Evolutionary conservation across 2,329 filamentous ascomycete genomes (phyloP).

Genomic region (Diaporthe caulivora): DNA sequence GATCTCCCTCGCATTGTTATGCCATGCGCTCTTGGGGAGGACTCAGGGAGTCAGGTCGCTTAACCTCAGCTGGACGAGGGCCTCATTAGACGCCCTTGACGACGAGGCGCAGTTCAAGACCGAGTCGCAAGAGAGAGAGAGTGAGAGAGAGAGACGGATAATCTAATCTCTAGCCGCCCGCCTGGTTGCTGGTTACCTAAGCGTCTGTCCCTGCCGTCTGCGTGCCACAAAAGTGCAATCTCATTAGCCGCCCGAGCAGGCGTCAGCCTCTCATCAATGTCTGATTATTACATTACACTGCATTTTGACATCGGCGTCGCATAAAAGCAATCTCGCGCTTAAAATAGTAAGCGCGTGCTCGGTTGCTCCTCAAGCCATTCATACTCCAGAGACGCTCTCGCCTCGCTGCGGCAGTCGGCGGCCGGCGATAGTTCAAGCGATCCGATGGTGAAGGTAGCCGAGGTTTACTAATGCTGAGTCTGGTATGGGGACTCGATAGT

Average conservation of each 20-base stretch:
- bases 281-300: background rate
- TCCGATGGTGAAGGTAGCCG: background rate
- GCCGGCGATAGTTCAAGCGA: constrained; percentile 1
- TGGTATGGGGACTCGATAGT: background rate
- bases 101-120: constrained; percentile 2
- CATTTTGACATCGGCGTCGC: constrained; percentile 8
- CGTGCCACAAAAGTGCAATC: constrained; percentile 1
- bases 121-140: background rate
- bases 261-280: no score
- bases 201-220: constrained; percentile 11
- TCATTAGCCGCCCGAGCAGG: constrained; percentile 32
- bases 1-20: constrained; percentile 14
- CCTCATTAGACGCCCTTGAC: constrained; percentile 32
- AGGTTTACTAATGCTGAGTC: background rate
- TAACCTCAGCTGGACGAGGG: constrained; percentile 33
- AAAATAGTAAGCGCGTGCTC: constrained; percentile 31
- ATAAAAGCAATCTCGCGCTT: constrained; percentile 21
- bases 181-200: constrained; percentile 25
- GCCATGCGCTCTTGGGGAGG: background rate
- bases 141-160: background rate
- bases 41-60: background rate
- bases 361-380: constrained; percentile 13
- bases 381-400: constrained; percentile 3
- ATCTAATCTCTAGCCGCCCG: constrained; percentile 24
- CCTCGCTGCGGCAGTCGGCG: background rate